phyloP scores from a whole-genome alignment of 2,329 filamentous ascomycete species.

The Neofusicoccum sp. region DNA sequence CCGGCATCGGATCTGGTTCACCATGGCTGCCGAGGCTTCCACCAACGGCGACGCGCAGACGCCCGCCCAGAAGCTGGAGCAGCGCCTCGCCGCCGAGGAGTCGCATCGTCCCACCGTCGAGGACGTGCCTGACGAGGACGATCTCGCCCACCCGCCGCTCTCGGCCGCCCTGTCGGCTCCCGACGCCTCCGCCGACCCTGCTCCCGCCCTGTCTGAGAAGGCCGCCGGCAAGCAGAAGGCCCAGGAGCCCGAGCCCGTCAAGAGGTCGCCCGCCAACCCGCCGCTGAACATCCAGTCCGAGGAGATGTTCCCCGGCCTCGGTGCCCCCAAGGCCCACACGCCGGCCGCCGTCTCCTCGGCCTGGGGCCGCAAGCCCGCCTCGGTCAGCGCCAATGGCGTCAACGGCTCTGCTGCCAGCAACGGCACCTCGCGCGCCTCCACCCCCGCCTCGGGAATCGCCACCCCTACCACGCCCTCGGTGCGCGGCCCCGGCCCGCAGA shows the following conservation, averaged over 20 bases:
- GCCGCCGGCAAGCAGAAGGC: constrained; percentile 68
- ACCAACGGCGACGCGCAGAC: constrained; percentile 37
- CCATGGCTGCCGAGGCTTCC: constrained; percentile 38
- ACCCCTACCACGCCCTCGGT: constrained; percentile 44
- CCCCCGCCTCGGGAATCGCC: constrained; percentile 59
- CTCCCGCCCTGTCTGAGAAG: constrained; percentile 57
- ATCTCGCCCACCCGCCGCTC: constrained; percentile 57
- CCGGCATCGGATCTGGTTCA: constrained; percentile 15
- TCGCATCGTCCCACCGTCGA: constrained; percentile 69
- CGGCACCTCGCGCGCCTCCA: constrained; percentile 57
- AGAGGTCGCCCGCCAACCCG: constrained; percentile 29
- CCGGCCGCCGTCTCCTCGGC: constrained; percentile 64
- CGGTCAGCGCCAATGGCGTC: constrained; percentile 44
- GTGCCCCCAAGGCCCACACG: constrained; percentile 63
- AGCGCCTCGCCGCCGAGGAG: constrained; percentile 57
- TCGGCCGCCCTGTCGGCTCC: constrained; percentile 41
- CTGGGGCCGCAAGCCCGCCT: constrained; percentile 70
- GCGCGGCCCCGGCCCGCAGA: constrained; percentile 47
- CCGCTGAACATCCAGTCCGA: constrained; percentile 80
- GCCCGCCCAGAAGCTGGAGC: constrained; percentile 59
- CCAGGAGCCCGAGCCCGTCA: constrained; percentile 44
- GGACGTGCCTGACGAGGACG: constrained; percentile 77
- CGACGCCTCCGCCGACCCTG: constrained; percentile 21
- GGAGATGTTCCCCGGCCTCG: constrained; percentile 91
- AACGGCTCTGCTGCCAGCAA: constrained; percentile 55